A percentile compares a stretch with the other conserved stretches of the same genome.
Evolutionary conservation across 148 eudicot genomes (phyloP).

Genomic region (Silene latifolia): DNA sequence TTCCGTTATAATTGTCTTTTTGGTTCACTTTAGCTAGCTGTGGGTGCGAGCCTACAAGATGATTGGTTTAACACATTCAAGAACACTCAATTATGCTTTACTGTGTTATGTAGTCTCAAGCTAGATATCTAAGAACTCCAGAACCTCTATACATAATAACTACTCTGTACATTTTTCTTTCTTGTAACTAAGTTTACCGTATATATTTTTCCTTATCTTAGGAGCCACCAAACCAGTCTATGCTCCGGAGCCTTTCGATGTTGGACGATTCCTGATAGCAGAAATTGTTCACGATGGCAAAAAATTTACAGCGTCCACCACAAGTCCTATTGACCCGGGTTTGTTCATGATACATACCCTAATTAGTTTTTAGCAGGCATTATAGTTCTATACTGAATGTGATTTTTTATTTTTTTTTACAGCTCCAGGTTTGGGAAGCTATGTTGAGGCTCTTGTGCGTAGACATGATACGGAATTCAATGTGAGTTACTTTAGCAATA

Average conservation of each 20-base stretch:
- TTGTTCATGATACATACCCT: conserved; percentile 16
- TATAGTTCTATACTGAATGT: conserved; percentile 3
- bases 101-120: too few species aligned
- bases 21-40: not conserved
- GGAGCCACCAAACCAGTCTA: conserved; percentile 87
- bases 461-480: conserved; percentile 88
- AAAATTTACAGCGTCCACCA: conserved; percentile 50
- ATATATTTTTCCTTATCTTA: conserved; percentile 26
- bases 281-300: conserved; percentile 50
- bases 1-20: too few species aligned
- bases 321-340: conserved; percentile 94
- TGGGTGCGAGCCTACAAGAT: not conserved
- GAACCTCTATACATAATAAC: not conserved
- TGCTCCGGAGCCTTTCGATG: conserved; percentile 98
- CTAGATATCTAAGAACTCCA: conserved; percentile 2
- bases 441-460: conserved; percentile 90
- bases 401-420: conserved; percentile 24
- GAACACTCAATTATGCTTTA: not conserved
- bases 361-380: not conserved
- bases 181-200: not conserved
- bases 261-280: conserved; percentile 73
- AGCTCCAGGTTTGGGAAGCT: conserved; percentile 99
- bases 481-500: conserved; percentile 38
- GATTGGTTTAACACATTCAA: not conserved
- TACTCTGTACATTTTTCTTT: not conserved